Conservation (phyloP, 106 monocot genomes). For the Xerophyta viscosa region DNA sequence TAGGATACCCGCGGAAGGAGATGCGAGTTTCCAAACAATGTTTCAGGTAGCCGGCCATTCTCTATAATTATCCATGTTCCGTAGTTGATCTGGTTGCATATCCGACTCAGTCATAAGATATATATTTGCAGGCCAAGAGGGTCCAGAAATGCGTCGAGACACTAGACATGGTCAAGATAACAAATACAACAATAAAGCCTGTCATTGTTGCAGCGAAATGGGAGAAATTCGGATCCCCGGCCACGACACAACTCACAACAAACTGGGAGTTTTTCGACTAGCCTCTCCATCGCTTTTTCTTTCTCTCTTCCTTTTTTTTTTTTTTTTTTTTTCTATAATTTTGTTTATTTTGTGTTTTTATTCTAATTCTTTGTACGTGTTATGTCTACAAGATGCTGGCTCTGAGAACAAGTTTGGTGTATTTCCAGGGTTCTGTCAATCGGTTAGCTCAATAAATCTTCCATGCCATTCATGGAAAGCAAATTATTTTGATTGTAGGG, state of each 20-base stretch:
- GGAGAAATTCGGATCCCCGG: slow-evolving; percentile 62
- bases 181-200: slow-evolving; percentile 39
- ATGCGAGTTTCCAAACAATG: slow-evolving; percentile 46
- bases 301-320: background rate
- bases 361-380: too few species aligned
- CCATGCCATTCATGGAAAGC: too few species aligned
- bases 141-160: slow-evolving; percentile 75
- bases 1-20: slow-evolving; percentile 43
- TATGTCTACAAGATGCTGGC: too few species aligned
- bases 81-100: too few species aligned
- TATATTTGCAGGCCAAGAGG: slow-evolving; percentile 59
- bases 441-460: slow-evolving; percentile 3
- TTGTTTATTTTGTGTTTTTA: too few species aligned
- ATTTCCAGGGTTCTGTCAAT: too few species aligned
- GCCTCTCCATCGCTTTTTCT: slow-evolving; percentile 1
- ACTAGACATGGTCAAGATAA: slow-evolving; percentile 57
- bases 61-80: too few species aligned
- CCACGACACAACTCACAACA: slow-evolving; percentile 31
- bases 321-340: slow-evolving; percentile 7
- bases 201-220: slow-evolving; percentile 55
- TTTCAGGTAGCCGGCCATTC: slow-evolving; percentile 28
- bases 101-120: too few species aligned
- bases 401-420: slow-evolving; percentile 11
- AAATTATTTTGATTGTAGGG: too few species aligned
- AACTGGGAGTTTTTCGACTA: slow-evolving; percentile 66